Conservation (phyloP, 192 early-diverging fungal species). For the Linderina pennispora region DNA sequence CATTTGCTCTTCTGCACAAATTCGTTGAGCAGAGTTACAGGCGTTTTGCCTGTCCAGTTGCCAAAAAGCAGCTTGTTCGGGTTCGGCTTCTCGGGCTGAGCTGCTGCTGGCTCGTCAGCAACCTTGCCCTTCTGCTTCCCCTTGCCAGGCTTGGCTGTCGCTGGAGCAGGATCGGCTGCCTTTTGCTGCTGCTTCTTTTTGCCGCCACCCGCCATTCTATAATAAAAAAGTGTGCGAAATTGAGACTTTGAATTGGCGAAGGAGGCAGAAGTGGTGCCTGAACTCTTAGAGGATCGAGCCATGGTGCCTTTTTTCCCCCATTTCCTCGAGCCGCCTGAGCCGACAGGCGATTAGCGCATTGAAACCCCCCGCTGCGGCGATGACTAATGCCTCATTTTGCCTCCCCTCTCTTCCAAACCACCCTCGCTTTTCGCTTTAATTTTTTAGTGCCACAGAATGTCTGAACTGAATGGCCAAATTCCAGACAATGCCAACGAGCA, state of each 20-base stretch:
- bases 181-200: background rate
- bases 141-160: background rate
- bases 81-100: background rate
- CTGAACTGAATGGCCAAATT: slow-evolving; percentile 9
- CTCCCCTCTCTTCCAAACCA: too few species aligned
- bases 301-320: too few species aligned
- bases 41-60: slow-evolving; percentile 86
- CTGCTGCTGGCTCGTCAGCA: background rate
- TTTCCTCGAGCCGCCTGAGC: too few species aligned
- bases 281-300: too few species aligned
- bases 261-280: too few species aligned
- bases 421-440: too few species aligned
- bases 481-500: slow-evolving; percentile 67
- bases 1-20: slow-evolving; percentile 65
- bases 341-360: too few species aligned
- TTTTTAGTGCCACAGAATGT: slow-evolving; percentile 3
- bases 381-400: too few species aligned
- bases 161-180: background rate
- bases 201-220: background rate
- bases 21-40: slow-evolving; percentile 69
- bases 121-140: background rate
- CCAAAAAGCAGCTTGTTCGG: slow-evolving; percentile 48
- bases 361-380: too few species aligned
- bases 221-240: background rate
- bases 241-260: too few species aligned